Evolutionary conservation across 2,329 filamentous ascomycete species (phyloP), one percentile per base, ranked within the genome.

Genomic region (Endocalyx cinctus): DNA sequence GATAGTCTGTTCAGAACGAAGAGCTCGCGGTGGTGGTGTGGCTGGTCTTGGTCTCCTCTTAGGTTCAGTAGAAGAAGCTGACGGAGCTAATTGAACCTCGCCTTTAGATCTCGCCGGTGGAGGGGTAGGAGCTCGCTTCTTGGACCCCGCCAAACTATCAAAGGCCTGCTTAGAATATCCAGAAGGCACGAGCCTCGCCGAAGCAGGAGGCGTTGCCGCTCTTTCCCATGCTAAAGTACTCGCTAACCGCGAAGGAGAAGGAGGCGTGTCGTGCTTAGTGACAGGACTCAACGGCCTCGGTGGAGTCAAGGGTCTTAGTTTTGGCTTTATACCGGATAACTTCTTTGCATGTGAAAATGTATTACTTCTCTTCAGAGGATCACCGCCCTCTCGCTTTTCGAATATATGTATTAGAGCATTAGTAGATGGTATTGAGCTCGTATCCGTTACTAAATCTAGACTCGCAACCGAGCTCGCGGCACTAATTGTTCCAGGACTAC

Each of bases 341-440:
- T 50, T 63, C 50, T 56, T 48, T 4, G 58, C 57, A 27, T 62
- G 57, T n/a, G 39, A 27, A 5, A 14, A 17, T 16, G 33, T 31
- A 15, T 34, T 29, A 10, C 17, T 27, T 35, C 51, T 54, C 47
- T 55, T 60, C 14, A 47, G 34, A 12, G 47, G 52, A 25, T 50
- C 47, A 12, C 31, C 42, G 34, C 48, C 35, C 19, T 45, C 45
- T 11, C 37, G 68, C 42, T 69, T 64, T 58, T 88, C 83, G 45
- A 87, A 87, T 62, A 85, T 69, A 25, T 74, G 74, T 34, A 87
- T 80, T 14, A 87, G 64, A 5, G 78, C 74, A 4, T 67, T 76
- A 1, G 82, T 81, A 0, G 82, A 70, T 16, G 73, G 64, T 31
- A 84, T 79, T 5, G 77, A 64, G 2, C 66, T 70, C 8, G 73